Percentiles rank a stretch among this genome's conserved stretches.
Evolutionary conservation across 2,329 filamentous ascomycete genomes (phyloP).

Genomic region (Aspergillus udagawae): DNA sequence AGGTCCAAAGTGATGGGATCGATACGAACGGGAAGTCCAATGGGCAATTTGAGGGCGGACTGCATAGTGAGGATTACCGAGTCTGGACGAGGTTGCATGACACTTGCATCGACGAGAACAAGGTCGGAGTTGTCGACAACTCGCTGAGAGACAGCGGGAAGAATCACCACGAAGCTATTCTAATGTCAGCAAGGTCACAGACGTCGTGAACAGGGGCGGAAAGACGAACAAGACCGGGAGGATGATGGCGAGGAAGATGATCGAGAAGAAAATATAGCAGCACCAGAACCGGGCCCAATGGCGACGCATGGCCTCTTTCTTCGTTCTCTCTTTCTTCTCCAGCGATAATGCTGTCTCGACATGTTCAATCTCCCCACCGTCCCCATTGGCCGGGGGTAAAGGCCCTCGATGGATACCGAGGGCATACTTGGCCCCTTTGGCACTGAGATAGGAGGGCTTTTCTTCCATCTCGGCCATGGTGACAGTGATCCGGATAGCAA

Average conservation of each 20-base stretch:
- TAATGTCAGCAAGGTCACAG: not conserved
- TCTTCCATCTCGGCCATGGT: conserved; percentile 23
- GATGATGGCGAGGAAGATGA: conserved; percentile 35
- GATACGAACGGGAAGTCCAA: conserved; percentile 34
- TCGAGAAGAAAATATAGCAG: conserved; percentile 36
- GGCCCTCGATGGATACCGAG: conserved; percentile 30
- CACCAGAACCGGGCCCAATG: conserved; percentile 40
- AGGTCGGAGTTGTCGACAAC: conserved; percentile 36
- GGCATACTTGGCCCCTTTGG: conserved; percentile 27
- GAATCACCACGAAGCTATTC: conserved; percentile 35
- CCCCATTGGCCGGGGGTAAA: conserved; percentile 13
- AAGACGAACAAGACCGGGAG: conserved; percentile 27
- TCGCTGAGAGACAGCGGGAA: conserved; percentile 40
- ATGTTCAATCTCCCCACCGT: conserved; percentile 21
- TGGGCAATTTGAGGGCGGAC: conserved; percentile 35
- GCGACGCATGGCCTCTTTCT: conserved; percentile 23
- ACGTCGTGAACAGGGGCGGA: not conserved
- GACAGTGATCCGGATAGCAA: not conserved
- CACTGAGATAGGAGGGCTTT: conserved; percentile 22
- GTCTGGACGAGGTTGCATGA: conserved; percentile 33
- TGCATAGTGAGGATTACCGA: conserved; percentile 30
- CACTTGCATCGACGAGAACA: conserved; percentile 31
- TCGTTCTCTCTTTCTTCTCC: conserved; percentile 20
- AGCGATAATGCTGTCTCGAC: conserved; percentile 25
- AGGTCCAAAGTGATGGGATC: conserved; percentile 31